These are phyloP conservation scores for Rutstroemia sp. DNA, from an alignment of 2,329 filamentous ascomycete species.

Conservation along the genomic window DNA sequence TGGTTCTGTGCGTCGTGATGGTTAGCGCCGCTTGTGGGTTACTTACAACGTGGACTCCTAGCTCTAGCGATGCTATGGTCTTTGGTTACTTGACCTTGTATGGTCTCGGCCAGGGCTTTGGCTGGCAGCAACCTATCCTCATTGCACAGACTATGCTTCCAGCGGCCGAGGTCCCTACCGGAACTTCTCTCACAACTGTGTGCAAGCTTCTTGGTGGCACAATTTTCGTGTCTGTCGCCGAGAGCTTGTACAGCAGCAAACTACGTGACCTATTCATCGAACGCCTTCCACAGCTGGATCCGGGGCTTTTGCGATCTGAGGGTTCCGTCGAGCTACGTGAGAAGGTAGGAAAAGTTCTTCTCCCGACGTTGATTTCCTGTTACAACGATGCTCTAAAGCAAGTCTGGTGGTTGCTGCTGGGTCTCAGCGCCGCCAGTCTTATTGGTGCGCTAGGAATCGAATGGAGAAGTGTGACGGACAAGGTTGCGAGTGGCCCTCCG, in stretches of 20 bases:
- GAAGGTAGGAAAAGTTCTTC: background rate
- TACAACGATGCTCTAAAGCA: background rate
- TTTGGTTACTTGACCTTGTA: constrained; percentile 40
- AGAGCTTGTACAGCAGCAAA: constrained; percentile 7
- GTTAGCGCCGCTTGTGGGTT: constrained; percentile 13
- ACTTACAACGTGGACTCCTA: constrained; percentile 29
- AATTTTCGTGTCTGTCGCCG: constrained; percentile 6
- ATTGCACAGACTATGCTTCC: constrained; percentile 38
- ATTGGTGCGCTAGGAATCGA: constrained; percentile 50
- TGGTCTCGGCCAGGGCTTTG: constrained; percentile 38
- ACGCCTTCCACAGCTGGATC: background rate
- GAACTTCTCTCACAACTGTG: constrained; percentile 20
- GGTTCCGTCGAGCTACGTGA: background rate
- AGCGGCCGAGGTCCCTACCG: constrained; percentile 42
- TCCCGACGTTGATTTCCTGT: background rate
- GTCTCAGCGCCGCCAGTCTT: constrained; percentile 32
- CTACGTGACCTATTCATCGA: constrained; percentile 32
- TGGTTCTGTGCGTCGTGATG: constrained; percentile 12
- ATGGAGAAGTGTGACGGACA: constrained; percentile 38
- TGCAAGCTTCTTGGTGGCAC: background rate
- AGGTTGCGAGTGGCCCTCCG: no score
- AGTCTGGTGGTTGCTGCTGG: background rate
- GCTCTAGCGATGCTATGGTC: constrained; percentile 37
- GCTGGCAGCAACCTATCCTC: constrained; percentile 40
- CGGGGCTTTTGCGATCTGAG: background rate